Evolutionary conservation across 768 basidiomycete genomes (phyloP).

Genomic region (Porphyrellus cyaneotinctus): DNA sequence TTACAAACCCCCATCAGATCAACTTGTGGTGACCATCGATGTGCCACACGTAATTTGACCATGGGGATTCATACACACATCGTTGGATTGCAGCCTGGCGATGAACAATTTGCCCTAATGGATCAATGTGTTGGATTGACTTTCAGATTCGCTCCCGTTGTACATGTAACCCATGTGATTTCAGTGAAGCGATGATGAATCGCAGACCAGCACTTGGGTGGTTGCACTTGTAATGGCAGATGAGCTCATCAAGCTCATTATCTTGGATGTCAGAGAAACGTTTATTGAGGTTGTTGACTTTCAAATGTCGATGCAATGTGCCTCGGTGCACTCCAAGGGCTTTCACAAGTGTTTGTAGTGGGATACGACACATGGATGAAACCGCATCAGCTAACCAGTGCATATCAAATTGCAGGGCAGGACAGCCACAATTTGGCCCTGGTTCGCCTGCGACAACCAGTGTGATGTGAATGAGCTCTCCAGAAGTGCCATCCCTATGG

Average conservation of each 20-base stretch:
- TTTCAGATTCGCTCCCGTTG: constrained; percentile 9
- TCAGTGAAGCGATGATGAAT: constrained; percentile 16
- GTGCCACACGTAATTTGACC: constrained; percentile 24
- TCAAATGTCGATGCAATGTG: too few relatives aligned
- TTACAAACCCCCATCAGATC: constrained; percentile 21
- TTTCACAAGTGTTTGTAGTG: too few relatives aligned
- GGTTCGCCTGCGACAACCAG: too few relatives aligned
- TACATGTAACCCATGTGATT: constrained; percentile 8
- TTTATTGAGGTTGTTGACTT: too few relatives aligned
- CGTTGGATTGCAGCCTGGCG: not conserved
- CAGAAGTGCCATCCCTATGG: too few relatives aligned
- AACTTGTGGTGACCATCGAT: constrained; percentile 26
- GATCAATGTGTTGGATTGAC: constrained; percentile 9
- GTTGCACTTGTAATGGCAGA: constrained; percentile 5
- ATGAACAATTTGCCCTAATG: not conserved
- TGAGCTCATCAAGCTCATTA: not conserved
- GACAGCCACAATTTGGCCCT: too few relatives aligned
- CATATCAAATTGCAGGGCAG: too few relatives aligned
- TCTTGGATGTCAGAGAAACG: not conserved
- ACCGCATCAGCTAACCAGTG: too few relatives aligned
- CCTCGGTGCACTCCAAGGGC: too few relatives aligned
- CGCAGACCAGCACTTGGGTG: constrained; percentile 15
- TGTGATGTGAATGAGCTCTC: too few relatives aligned
- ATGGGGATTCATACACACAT: not conserved
- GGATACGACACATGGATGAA: too few relatives aligned